A percentile compares a stretch with the other conserved stretches of the same genome.
phyloP scores from a whole-genome alignment of 2,329 filamentous ascomycete species.

The Alternaria triticimaculans region DNA sequence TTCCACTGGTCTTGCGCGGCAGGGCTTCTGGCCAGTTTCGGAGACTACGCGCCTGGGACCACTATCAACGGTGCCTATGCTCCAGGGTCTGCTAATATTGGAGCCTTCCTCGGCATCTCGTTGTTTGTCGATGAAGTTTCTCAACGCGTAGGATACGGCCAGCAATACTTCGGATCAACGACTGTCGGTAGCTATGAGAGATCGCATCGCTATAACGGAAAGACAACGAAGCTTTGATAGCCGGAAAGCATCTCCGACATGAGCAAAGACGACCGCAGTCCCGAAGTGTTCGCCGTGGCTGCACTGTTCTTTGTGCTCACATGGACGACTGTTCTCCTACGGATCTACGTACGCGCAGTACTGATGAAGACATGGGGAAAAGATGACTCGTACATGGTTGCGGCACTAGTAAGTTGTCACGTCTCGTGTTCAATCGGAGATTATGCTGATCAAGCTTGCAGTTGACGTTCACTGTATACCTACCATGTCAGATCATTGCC shows the following conservation, averaged over 20 bases:
- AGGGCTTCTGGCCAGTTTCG: not conserved
- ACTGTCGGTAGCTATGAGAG: not conserved
- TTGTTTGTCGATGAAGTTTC: not conserved
- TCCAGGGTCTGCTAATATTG: not conserved
- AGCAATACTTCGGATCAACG: not conserved
- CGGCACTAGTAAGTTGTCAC: slow-evolving; percentile 37
- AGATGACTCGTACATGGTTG: slow-evolving; percentile 53
- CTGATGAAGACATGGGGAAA: slow-evolving; percentile 48
- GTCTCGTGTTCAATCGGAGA: too few relatives aligned
- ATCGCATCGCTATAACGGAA: not conserved
- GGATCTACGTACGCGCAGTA: slow-evolving; percentile 47
- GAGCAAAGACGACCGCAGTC: slow-evolving; percentile 23
- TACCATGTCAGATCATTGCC: slow-evolving; percentile 50
- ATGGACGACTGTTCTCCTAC: slow-evolving; percentile 47
- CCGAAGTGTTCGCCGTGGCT: slow-evolving; percentile 38
- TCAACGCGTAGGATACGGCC: not conserved
- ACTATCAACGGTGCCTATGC: not conserved
- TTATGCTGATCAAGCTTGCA: slow-evolving; percentile 13
- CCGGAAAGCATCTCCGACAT: not conserved
- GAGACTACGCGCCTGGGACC: not conserved
- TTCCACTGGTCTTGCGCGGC: not conserved
- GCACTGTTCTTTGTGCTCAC: slow-evolving; percentile 49
- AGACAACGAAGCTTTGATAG: not conserved
- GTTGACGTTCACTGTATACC: slow-evolving; percentile 50
- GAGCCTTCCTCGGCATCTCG: not conserved